Conservation (phyloP, 2,329 filamentous ascomycete genomes). For the Arthrinium puccinioides region DNA sequence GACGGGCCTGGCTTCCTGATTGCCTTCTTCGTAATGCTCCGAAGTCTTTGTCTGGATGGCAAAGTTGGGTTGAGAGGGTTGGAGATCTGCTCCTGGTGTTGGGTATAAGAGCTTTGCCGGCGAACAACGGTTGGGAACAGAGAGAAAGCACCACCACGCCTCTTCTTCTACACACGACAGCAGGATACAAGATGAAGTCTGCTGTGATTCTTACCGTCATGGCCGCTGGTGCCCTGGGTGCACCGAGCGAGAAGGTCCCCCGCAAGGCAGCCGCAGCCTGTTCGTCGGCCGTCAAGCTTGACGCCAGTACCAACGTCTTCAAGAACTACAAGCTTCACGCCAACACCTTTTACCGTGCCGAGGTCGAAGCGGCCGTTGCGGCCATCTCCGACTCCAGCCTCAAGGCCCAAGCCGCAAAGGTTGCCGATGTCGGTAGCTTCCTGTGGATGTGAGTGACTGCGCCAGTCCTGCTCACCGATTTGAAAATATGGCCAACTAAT, state of each 20-base stretch:
- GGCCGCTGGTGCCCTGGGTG: conserved; percentile 20
- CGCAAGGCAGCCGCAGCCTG: conserved; percentile 9
- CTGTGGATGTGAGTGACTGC: conserved; percentile 39
- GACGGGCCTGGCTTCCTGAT: conserved; percentile 25
- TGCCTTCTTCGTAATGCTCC: conserved; percentile 11
- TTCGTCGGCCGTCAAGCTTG: conserved; percentile 19
- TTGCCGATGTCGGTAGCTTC: conserved; percentile 47
- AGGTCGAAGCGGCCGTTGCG: conserved; percentile 19
- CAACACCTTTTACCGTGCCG: conserved; percentile 22
- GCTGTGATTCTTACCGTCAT: conserved; percentile 17
- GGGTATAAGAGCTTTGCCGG: no score
- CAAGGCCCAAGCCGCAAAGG: conserved; percentile 42
- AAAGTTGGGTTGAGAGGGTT: no score
- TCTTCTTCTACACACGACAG: no score
- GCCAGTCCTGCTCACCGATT: background rate
- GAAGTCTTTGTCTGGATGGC: background rate
- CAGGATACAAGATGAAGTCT: conserved; percentile 18
- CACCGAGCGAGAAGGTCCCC: conserved; percentile 14
- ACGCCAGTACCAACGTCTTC: conserved; percentile 23
- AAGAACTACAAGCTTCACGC: conserved; percentile 22
- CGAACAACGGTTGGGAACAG: no score
- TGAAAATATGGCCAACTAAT: conserved; percentile 15
- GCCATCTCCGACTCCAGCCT: conserved; percentile 37
- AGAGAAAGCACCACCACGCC: no score
- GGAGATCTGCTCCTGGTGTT: no score